Percentiles rank a stretch among this genome's conserved stretches.
These are phyloP conservation scores for Lyophyllum shimeji DNA, from an alignment of 768 basidiomycete species.

Conservation along the genomic window DNA sequence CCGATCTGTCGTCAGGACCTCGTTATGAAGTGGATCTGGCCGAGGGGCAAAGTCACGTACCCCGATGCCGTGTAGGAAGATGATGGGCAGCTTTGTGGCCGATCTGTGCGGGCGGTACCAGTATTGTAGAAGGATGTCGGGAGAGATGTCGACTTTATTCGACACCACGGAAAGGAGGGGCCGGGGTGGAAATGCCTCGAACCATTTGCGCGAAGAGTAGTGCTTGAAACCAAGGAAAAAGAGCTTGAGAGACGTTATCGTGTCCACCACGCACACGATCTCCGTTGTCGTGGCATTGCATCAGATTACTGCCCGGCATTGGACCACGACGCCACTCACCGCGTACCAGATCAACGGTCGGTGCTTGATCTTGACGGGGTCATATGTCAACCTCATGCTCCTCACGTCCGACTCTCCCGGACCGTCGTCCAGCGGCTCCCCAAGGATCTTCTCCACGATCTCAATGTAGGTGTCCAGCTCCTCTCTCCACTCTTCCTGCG, in stretches of 20 bases:
- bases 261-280: slow-evolving; percentile 56
- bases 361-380: slow-evolving; percentile 54
- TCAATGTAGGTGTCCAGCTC: neutral
- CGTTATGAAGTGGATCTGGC: neutral
- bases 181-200: slow-evolving; percentile 54
- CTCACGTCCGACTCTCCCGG: slow-evolving; percentile 21
- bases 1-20: slow-evolving; percentile 50
- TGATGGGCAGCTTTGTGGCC: slow-evolving; percentile 44
- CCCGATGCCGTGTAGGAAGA: slow-evolving; percentile 74
- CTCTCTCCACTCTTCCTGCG: neutral
- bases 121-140: slow-evolving; percentile 30
- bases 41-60: slow-evolving; percentile 31
- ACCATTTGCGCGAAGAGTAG: slow-evolving; percentile 36
- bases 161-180: slow-evolving; percentile 45
- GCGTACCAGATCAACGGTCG: slow-evolving; percentile 66
- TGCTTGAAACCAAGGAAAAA: slow-evolving; percentile 51
- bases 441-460: neutral
- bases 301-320: neutral
- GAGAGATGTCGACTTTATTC: slow-evolving; percentile 34
- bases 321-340: slow-evolving; percentile 32
- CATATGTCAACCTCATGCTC: slow-evolving; percentile 54
- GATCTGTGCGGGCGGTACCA: slow-evolving; percentile 48
- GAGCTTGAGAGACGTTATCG: slow-evolving; percentile 38
- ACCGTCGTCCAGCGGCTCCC: neutral
- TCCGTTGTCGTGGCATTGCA: slow-evolving; percentile 17